These are phyloP conservation scores for Picea glauca DNA, from an alignment of 75 land plant species.

Conservation along the genomic window DNA sequence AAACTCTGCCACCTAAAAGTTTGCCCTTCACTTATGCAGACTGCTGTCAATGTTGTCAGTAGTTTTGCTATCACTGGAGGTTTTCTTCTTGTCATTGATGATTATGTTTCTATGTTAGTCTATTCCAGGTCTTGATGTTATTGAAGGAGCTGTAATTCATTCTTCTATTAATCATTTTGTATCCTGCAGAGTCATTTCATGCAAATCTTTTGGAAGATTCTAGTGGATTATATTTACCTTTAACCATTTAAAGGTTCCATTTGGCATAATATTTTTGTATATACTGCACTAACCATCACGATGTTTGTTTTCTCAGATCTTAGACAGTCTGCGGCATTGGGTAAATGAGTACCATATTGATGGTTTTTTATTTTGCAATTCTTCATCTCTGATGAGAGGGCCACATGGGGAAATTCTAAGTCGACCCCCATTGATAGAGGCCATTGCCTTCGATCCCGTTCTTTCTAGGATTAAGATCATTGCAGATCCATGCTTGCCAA, in stretches of 20 bases:
- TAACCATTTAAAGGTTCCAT: not conserved
- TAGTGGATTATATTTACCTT: not conserved
- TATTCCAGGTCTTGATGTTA: not conserved
- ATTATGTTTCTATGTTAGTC: too few species aligned
- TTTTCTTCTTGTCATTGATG: too few species aligned
- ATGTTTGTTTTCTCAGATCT: conserved; percentile 37
- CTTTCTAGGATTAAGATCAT: conserved; percentile 76
- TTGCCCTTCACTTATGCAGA: too few species aligned
- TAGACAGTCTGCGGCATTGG: conserved; percentile 89
- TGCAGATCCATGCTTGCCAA: conserved; percentile 70
- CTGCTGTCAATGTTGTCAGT: too few species aligned
- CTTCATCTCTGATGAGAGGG: conserved; percentile 62
- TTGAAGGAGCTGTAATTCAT: not conserved
- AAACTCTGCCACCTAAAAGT: too few species aligned
- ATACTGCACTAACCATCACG: not conserved
- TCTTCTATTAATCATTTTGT: conserved; percentile 1
- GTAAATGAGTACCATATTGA: conserved; percentile 90
- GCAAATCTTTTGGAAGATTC: not conserved
- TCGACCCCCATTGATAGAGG: conserved; percentile 82
- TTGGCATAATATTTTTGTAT: too few species aligned
- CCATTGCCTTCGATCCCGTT: conserved; percentile 86
- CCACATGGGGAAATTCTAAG: conserved; percentile 55
- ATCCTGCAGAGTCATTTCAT: not conserved
- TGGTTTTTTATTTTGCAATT: conserved; percentile 85
- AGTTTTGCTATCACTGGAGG: too few species aligned